Evolutionary conservation across 2,329 filamentous ascomycete species (phyloP), one percentile per base, ranked within the genome.

Genomic region (Trichocomaceae sp.): DNA sequence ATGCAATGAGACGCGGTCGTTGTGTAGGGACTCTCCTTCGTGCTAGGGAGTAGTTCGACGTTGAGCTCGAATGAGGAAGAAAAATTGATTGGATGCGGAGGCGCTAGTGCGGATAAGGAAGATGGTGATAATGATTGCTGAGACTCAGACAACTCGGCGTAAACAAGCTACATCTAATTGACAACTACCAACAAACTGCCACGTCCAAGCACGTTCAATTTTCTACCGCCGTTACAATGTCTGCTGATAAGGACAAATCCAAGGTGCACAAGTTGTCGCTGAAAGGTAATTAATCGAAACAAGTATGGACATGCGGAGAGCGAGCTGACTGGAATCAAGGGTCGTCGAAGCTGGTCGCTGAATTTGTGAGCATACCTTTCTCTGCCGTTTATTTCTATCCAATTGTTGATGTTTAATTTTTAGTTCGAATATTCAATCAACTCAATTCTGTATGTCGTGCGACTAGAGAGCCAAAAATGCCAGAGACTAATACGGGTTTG

Each of bases 371-470:
- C 42, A 19, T 9, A 19, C 37, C 41, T 10, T 41, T 22, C 17
- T 12, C 50, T 68, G 57, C 49, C 58, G 1, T 42, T 7, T 22
- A 10, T 42, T 42, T 5, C 20, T 33, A 9, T 2, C 29, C 7
- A 33, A 12, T 22, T 22, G 10, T 19, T 42, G 39, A 20, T 29
- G 26, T 8, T 17, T 42, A 5, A 2, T 41, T 19, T 15, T 9
- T 17, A 74, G 72, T 99, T 99, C 69, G 90, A 99, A 79, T 99
- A 96, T 73, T 96, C 90, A 1, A 96, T 97, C 69, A 93, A 99
- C 68, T 95, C 91, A 0, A 97, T 99, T 57, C 79, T 99, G 84
- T 93, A 80, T 65, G 83, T 64, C 35, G 45, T 4, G 55, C 39
- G 1, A 8, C 20, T 12, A 23, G 10, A 20, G 9, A n/a, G 15